A percentile compares a stretch with the other conserved stretches of the same genome.
Conservation (phyloP, 441 rosid genomes). For the Erodium trifolium region DNA sequence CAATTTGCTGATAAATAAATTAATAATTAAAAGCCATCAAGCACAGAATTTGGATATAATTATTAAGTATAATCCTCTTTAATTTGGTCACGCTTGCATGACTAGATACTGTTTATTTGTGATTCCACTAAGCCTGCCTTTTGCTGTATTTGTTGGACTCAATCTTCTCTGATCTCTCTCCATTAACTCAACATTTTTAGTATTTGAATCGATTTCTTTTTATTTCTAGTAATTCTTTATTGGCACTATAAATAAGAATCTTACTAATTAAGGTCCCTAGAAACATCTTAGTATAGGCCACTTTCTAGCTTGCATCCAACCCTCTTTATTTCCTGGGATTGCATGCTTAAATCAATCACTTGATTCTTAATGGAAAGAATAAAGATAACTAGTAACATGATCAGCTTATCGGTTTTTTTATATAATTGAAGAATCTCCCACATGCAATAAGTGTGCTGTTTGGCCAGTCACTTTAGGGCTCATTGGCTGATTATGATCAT, state of each 20-base stretch:
- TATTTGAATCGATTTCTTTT: not conserved
- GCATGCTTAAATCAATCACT: not conserved
- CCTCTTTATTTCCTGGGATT: not conserved
- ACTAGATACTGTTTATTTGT: not conserved
- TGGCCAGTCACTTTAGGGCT: not conserved
- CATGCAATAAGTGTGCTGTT: not conserved
- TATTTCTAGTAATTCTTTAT: not conserved
- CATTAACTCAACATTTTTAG: not conserved
- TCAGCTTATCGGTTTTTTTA: not conserved
- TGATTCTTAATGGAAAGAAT: not conserved
- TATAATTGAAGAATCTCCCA: not conserved
- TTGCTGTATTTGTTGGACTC: conserved; percentile 3
- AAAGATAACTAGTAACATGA: not conserved
- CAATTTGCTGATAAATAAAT: not conserved
- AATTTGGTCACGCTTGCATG: not conserved
- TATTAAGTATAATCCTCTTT: not conserved
- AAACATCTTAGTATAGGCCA: not conserved
- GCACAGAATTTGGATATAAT: not conserved
- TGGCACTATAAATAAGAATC: not conserved
- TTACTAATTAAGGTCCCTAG: not conserved
- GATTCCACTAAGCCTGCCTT: not conserved
- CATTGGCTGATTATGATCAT: not conserved
- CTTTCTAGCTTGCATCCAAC: not conserved
- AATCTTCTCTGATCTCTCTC: too few relatives aligned
- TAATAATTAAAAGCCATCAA: not conserved